phyloP scores from a whole-genome alignment of 2,329 filamentous ascomycete genomes.

The Pyrenophora teres region DNA sequence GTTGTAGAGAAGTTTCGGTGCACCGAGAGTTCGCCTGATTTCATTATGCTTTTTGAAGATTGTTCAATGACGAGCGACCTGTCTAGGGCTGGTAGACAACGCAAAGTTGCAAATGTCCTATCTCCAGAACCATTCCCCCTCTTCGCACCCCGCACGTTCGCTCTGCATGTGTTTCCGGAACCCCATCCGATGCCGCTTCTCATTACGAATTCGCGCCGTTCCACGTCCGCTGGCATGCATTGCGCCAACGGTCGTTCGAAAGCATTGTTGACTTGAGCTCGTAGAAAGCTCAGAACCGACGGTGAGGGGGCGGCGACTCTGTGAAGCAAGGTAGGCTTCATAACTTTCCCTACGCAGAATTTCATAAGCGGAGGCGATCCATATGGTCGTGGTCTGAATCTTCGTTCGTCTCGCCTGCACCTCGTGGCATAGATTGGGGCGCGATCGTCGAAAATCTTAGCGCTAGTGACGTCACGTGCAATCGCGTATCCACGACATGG shows the following conservation, averaged over 20 bases:
- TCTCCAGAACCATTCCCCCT: not conserved
- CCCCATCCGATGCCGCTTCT: constrained; percentile 3
- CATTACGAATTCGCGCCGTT: constrained; percentile 22
- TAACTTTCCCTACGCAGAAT: constrained; percentile 37
- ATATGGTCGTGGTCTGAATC: constrained; percentile 30
- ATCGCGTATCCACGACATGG: constrained; percentile 3
- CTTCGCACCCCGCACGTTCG: not conserved
- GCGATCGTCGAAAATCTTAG: constrained; percentile 22
- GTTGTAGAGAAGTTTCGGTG: constrained; percentile 18
- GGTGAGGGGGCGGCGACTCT: constrained; percentile 43
- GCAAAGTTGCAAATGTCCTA: constrained; percentile 12
- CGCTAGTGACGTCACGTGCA: constrained; percentile 40
- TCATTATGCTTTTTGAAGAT: not conserved
- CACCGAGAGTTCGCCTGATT: not conserved
- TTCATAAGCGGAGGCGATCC: constrained; percentile 31
- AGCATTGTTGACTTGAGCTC: constrained; percentile 39
- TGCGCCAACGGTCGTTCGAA: constrained; percentile 34
- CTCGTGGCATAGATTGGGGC: constrained; percentile 14
- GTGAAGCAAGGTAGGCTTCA: constrained; percentile 43
- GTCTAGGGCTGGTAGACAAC: constrained; percentile 5
- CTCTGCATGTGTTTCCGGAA: constrained; percentile 5
- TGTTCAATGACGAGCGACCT: not conserved
- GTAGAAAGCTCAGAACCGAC: constrained; percentile 45
- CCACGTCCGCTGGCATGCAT: constrained; percentile 28
- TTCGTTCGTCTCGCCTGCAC: constrained; percentile 15